Conservation (phyloP, 805 yeast species). For the Starmerella roubikii region DNA sequence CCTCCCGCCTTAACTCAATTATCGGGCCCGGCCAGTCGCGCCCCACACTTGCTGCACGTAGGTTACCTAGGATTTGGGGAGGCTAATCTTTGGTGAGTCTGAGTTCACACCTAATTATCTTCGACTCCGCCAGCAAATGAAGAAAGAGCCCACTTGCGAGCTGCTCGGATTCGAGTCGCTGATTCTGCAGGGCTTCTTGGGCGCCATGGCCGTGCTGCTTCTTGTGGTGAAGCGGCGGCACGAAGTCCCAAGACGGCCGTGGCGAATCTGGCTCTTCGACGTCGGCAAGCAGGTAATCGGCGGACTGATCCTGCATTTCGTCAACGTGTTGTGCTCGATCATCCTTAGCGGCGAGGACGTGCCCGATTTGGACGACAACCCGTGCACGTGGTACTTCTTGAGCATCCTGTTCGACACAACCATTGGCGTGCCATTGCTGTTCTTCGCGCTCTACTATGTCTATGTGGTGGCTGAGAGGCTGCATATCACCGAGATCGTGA, state of each 20-base stretch:
- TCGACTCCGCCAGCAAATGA: no score
- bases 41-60: no score
- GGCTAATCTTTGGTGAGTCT: no score
- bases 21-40: no score
- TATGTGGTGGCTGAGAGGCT: slow-evolving; percentile 33
- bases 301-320: slow-evolving; percentile 66
- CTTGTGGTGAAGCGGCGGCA: slow-evolving; percentile 60
- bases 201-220: slow-evolving; percentile 59
- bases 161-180: slow-evolving; percentile 79
- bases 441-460: slow-evolving; percentile 34
- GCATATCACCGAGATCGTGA: slow-evolving; percentile 31
- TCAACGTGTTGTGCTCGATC: slow-evolving; percentile 62
- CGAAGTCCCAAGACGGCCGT: slow-evolving; percentile 76
- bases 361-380: slow-evolving; percentile 38
- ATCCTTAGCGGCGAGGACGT: slow-evolving; percentile 28
- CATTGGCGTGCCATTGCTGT: slow-evolving; percentile 74
- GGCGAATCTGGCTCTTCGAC: slow-evolving; percentile 82
- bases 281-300: slow-evolving; percentile 84
- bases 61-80: no score
- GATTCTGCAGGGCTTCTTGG: slow-evolving; percentile 61
- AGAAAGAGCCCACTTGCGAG: slow-evolving; percentile 38
- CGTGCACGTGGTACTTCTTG: slow-evolving; percentile 91
- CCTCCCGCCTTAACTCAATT: no score
- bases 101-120: no score
- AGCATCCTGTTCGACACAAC: slow-evolving; percentile 86